Percentiles rank a stretch among this genome's conserved stretches.
phyloP scores from a whole-genome alignment of 2,329 filamentous ascomycete species.

The Tolypocladium tropicale region DNA sequence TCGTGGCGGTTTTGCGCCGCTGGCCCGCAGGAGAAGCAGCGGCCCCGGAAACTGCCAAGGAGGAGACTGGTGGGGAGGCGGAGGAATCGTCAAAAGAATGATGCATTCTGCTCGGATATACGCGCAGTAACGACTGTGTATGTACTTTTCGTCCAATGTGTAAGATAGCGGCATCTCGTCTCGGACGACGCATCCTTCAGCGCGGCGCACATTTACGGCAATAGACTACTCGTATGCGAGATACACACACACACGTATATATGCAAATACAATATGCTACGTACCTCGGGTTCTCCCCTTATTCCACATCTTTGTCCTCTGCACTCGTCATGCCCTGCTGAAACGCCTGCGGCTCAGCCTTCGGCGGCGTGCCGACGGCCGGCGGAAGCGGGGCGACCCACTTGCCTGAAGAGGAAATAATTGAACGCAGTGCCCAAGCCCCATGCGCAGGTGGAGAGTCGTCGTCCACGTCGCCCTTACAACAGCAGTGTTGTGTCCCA shows the following conservation, averaged over 20 bases:
- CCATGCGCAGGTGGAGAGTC: no score
- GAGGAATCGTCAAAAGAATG: background rate
- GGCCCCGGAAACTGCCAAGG: background rate
- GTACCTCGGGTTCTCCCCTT: no score
- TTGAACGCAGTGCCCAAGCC: background rate
- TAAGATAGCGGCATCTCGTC: background rate
- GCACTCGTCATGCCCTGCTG: no score
- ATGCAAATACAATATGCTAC: no score
- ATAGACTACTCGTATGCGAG: no score
- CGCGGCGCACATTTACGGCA: background rate
- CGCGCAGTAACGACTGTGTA: background rate
- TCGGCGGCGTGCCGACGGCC: background rate
- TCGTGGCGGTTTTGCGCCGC: conserved; percentile 26
- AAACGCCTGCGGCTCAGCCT: background rate
- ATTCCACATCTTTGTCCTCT: no score
- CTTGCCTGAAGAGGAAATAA: conserved; percentile 2
- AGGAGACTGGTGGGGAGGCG: background rate
- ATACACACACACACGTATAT: no score
- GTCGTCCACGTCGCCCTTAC: background rate
- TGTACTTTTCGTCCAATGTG: background rate
- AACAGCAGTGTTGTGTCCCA: background rate
- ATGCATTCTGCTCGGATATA: background rate
- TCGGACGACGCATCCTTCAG: background rate
- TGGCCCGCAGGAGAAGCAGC: conserved; percentile 11
- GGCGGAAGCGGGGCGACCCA: background rate